Percentiles rank a stretch among this genome's conserved stretches.
Evolutionary conservation across 2,329 filamentous ascomycete species (phyloP).

Genomic region (Neoscytalidium dimidiatum): DNA sequence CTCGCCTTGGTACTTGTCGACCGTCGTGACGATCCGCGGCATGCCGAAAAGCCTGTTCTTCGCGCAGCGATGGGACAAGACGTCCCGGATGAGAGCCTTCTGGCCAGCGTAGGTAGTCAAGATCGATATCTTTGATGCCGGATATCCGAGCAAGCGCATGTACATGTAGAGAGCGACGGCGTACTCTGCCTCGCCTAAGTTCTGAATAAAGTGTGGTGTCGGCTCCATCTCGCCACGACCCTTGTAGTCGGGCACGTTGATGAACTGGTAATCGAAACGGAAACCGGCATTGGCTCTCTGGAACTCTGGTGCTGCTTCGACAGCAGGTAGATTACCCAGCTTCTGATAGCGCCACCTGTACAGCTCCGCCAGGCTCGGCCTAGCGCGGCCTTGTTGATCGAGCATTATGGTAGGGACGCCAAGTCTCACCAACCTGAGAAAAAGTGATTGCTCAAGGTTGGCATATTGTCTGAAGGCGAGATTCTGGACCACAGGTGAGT

Average conservation of each 20-base stretch:
- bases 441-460: constrained; percentile 93
- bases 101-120: constrained; percentile 94
- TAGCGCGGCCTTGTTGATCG: constrained; percentile 89
- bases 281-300: constrained; percentile 85
- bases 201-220: constrained; percentile 92
- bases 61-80: constrained; percentile 79
- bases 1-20: constrained; percentile 98
- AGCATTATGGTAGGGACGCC: constrained; percentile 90
- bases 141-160: constrained; percentile 94
- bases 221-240: constrained; percentile 86
- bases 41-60: constrained; percentile 84
- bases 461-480: constrained; percentile 92
- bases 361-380: constrained; percentile 81
- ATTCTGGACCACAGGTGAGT: constrained; percentile 93
- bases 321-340: constrained; percentile 76
- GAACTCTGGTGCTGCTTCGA: constrained; percentile 71
- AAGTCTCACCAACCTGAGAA: constrained; percentile 84
- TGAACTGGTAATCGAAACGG: constrained; percentile 93
- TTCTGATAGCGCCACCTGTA: constrained; percentile 92
- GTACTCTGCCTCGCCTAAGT: constrained; percentile 95
- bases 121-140: constrained; percentile 80
- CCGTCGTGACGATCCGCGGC: constrained; percentile 86
- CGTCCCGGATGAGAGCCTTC: constrained; percentile 82
- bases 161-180: constrained; percentile 95
- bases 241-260: constrained; percentile 92